These are phyloP conservation scores for Lipomyces lipofer DNA, from an alignment of 805 yeast genomes.

Conservation along the genomic window DNA sequence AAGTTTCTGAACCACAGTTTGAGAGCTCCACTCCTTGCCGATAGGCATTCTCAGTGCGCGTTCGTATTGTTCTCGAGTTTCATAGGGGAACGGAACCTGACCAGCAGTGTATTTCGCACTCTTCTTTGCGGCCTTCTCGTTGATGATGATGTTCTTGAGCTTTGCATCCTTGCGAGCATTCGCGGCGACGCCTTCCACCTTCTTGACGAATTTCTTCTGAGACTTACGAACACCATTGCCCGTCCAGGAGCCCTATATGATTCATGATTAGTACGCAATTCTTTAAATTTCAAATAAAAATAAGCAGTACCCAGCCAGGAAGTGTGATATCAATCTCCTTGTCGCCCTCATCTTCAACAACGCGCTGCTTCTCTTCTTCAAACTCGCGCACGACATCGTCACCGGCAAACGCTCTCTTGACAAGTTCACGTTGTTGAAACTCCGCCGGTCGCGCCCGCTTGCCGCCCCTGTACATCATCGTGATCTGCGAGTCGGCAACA, in stretches of 20 bases:
- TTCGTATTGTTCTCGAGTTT: slow-evolving; percentile 91
- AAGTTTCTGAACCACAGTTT: slow-evolving; percentile 79
- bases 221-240: slow-evolving; percentile 55
- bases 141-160: slow-evolving; percentile 79
- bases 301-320: slow-evolving; percentile 73
- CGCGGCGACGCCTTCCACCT: slow-evolving; percentile 72
- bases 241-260: slow-evolving; percentile 76
- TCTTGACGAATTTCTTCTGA: slow-evolving; percentile 64
- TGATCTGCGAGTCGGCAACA: slow-evolving; percentile 12
- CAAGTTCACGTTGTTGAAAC: slow-evolving; percentile 74
- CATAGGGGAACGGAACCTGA: slow-evolving; percentile 94
- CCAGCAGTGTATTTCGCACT: slow-evolving; percentile 80
- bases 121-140: slow-evolving; percentile 83
- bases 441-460: slow-evolving; percentile 42
- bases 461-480: slow-evolving; percentile 20
- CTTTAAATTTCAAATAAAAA: neutral
- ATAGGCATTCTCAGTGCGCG: slow-evolving; percentile 92
- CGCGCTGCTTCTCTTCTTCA: slow-evolving; percentile 68
- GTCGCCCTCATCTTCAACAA: slow-evolving; percentile 77
- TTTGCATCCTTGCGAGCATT: slow-evolving; percentile 77
- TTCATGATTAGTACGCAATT: neutral
- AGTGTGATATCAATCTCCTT: slow-evolving; percentile 79
- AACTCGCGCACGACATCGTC: slow-evolving; percentile 89
- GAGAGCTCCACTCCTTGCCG: slow-evolving; percentile 94
- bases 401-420: slow-evolving; percentile 94